A percentile compares a stretch with the other conserved stretches of the same genome.
Evolutionary conservation across 805 yeast genomes (phyloP).

Genomic region (Kluyveromyces aestuarii): DNA sequence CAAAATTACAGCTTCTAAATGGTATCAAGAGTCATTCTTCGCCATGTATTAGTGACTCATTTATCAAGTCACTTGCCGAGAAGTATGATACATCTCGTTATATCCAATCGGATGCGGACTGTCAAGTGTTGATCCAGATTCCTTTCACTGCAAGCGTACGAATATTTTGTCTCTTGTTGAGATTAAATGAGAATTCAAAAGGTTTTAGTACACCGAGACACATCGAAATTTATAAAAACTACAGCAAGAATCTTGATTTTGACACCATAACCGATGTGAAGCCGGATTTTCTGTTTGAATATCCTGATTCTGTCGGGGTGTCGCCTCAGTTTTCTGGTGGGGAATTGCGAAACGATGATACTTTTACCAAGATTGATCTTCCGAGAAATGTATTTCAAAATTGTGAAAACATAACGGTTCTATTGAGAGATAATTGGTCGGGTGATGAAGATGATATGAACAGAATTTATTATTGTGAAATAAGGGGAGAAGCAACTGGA

Average conservation of each 20-base stretch:
- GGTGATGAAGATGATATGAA: conserved; percentile 51
- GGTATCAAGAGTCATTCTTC: conserved; percentile 37
- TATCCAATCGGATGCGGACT: conserved; percentile 68
- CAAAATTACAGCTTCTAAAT: conserved; percentile 56
- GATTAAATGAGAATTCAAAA: conserved; percentile 40
- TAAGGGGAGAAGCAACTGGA: conserved; percentile 59
- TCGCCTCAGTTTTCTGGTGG: conserved; percentile 23
- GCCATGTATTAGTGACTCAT: conserved; percentile 30
- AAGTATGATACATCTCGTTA: conserved; percentile 39
- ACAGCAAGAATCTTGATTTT: conserved; percentile 57
- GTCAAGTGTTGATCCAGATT: conserved; percentile 64
- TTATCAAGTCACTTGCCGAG: conserved; percentile 46
- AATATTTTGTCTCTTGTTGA: conserved; percentile 59
- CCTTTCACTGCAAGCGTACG: conserved; percentile 76
- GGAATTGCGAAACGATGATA: conserved; percentile 34
- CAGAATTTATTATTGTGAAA: conserved; percentile 59
- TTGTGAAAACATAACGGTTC: conserved; percentile 55
- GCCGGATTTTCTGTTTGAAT: conserved; percentile 45
- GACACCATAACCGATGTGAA: conserved; percentile 42
- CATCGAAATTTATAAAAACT: conserved; percentile 65
- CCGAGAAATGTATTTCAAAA: conserved; percentile 71
- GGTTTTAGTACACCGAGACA: conserved; percentile 55
- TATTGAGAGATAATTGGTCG: conserved; percentile 57
- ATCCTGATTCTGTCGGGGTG: conserved; percentile 50
- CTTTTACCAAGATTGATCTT: conserved; percentile 72